Conservation (phyloP, 2,329 filamentous ascomycete genomes). For the Alternaria viburni region DNA sequence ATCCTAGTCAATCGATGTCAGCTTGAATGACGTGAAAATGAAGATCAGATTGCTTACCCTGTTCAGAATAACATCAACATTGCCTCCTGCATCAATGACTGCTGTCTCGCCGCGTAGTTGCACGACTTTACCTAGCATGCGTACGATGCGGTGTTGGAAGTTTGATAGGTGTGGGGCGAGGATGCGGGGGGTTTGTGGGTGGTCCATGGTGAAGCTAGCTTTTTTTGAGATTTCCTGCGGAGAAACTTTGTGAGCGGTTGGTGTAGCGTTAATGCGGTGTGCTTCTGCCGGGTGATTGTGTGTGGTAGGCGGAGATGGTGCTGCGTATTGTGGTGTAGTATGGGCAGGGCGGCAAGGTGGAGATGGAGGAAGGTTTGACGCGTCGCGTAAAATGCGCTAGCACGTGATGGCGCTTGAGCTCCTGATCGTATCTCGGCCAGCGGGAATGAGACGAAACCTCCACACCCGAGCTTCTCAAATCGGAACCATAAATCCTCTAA, state of each 20-base stretch:
- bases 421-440: not conserved
- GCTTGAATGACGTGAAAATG: no score
- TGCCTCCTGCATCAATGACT: constrained; percentile 78
- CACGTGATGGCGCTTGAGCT: constrained; percentile 9
- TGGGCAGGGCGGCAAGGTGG: not conserved
- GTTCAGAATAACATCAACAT: constrained; percentile 76
- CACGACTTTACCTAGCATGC: constrained; percentile 82
- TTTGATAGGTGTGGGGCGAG: constrained; percentile 78
- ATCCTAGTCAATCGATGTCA: constrained; percentile 58
- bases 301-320: not conserved
- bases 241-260: not conserved
- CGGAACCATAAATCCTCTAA: not conserved
- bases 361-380: constrained; percentile 7
- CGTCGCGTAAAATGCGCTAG: constrained; percentile 12
- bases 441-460: not conserved
- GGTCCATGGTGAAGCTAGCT: no score
- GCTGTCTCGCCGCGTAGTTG: constrained; percentile 83
- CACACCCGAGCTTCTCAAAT: not conserved
- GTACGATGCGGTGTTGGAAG: constrained; percentile 75
- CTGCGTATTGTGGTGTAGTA: not conserved
- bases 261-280: not conserved
- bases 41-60: constrained; percentile 59
- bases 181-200: constrained; percentile 73
- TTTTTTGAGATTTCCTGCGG: no score
- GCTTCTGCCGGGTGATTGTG: not conserved